These are phyloP conservation scores for Ceratocystis ficicola DNA, from an alignment of 2,329 filamentous ascomycete species.

Conservation along the genomic window DNA sequence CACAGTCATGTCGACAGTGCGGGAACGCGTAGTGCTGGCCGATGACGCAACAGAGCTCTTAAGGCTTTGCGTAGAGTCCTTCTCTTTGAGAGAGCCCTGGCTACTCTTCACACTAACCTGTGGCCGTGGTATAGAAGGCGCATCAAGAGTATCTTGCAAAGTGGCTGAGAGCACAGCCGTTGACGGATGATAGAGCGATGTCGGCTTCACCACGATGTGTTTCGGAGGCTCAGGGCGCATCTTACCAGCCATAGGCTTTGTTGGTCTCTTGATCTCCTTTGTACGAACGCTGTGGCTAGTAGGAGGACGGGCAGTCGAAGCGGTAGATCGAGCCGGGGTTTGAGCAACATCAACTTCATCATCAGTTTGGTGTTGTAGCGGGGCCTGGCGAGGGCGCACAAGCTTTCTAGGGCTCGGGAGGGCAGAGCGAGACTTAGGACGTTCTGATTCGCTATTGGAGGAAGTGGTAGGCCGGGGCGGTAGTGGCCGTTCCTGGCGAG, in stretches of 20 bases:
- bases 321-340: conserved; percentile 26
- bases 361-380: conserved; percentile 31
- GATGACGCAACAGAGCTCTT: conserved; percentile 47
- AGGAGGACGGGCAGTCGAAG: conserved; percentile 17
- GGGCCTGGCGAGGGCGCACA: conserved; percentile 37
- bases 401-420: conserved; percentile 20
- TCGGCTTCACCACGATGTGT: conserved; percentile 58
- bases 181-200: conserved; percentile 49
- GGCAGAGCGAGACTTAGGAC: conserved; percentile 19
- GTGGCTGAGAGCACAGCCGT: conserved; percentile 46
- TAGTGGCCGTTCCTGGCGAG: neutral
- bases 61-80: conserved; percentile 45
- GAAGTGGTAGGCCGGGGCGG: neutral
- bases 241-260: conserved; percentile 55
- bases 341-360: conserved; percentile 46
- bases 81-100: conserved; percentile 50
- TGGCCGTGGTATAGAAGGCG: conserved; percentile 29
- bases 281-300: conserved; percentile 25
- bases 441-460: conserved; percentile 10
- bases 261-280: conserved; percentile 45
- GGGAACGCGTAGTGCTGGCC: conserved; percentile 47
- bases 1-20: conserved; percentile 62
- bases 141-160: conserved; percentile 43
- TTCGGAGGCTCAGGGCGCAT: conserved; percentile 53
- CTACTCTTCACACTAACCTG: conserved; percentile 53